Base-by-base conservation (phyloP, 2,329 filamentous ascomycete genomes). In the Pseudopyrenochaeta lycopersici region DNA sequence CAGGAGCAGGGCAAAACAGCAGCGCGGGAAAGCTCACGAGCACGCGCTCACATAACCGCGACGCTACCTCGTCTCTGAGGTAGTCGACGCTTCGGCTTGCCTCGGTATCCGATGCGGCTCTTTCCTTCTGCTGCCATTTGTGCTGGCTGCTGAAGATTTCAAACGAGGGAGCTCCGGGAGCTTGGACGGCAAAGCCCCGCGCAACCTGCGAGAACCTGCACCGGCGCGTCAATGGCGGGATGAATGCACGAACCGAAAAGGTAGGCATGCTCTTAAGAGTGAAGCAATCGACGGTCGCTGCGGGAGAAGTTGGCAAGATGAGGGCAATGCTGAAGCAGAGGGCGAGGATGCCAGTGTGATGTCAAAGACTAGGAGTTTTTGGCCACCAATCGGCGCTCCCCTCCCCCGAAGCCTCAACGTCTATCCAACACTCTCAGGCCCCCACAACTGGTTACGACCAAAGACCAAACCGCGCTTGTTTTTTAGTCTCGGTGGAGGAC, bases 61-160 rank as follows among this genome's bases (percentile, higher is more conserved):
- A 82, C 45, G 95, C 95, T 4, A 97, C 90, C 75, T 98, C 94
- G 72, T 98, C 92, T 73, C 93, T 92, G 50, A 99, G 81, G 72
- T 98, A 98, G 78, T 98, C 95, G 20, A 92, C 89, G 67, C 90
- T 85, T 14, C 94, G 85, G 72, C 92, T 92, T 59, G 84, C 77
- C 60, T 91, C 85, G 9, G 84, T 80, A 71, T 94, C 82, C 40
- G 81, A 73, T 0, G 91, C 93, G 1, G 92, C 90, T 57, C 94
- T 86, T 76, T 98, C 92, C 75, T 92, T 96, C 74, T 99, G 95
- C 43, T 95, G 80, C 82, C 90, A 93, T 82, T 99, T 99, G 18
- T 88, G 86, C 64, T 85, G 85, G 57, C 88, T 86, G 77, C 96
- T 96, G 85, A 99, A 99, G 75, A 99, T 90, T 64, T 97, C 89